Conservation (phyloP, 2,329 filamentous ascomycete genomes). For the Xylaria sp. region DNA sequence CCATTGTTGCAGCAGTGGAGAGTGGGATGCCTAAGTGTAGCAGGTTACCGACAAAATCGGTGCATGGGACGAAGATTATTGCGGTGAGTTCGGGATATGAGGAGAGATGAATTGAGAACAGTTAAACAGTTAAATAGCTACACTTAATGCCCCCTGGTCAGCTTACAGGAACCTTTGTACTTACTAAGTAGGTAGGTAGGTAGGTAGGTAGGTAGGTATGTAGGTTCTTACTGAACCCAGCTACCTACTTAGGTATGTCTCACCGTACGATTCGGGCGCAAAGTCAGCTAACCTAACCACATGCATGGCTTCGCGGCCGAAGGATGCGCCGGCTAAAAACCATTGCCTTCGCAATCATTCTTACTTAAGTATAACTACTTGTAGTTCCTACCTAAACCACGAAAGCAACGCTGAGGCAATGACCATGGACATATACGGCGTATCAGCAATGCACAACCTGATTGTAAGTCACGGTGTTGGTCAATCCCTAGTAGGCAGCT, state of each 20-base stretch:
- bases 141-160: not conserved
- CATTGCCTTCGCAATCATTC: not conserved
- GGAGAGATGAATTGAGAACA: not conserved
- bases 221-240: too few relatives aligned
- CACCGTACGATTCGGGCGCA: not conserved
- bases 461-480: too few relatives aligned
- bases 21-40: not conserved
- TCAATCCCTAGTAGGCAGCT: too few relatives aligned
- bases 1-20: conserved; percentile 47
- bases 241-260: not conserved
- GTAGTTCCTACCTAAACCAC: not conserved
- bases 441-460: not conserved
- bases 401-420: too few relatives aligned
- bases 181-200: too few relatives aligned
- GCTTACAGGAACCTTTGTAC: not conserved
- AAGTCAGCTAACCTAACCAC: not conserved
- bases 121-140: not conserved
- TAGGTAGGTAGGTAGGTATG: too few relatives aligned
- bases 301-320: not conserved
- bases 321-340: conserved; percentile 1
- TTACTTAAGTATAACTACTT: too few relatives aligned
- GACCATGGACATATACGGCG: not conserved
- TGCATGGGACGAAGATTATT: not conserved
- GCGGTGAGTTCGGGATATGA: not conserved
- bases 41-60: not conserved